A percentile compares a stretch with the other conserved stretches of the same genome.
Evolutionary conservation across 2,329 filamentous ascomycete species (phyloP).

Genomic region (Periglandula ipomoeae): DNA sequence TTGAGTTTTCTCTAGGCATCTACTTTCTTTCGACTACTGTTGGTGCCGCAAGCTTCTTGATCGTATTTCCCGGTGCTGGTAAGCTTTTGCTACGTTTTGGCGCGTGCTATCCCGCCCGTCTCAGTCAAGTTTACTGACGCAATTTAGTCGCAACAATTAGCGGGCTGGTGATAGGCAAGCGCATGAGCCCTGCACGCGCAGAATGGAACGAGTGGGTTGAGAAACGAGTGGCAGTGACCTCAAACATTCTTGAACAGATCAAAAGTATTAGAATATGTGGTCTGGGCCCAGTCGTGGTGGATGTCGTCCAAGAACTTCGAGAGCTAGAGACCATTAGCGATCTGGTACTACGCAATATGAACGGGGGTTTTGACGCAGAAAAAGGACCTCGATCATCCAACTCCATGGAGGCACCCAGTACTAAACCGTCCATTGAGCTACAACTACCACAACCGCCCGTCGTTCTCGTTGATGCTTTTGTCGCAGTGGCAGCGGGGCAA

Average conservation of each 20-base stretch:
- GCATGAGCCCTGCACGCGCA: background rate
- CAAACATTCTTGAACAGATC: slow-evolving; percentile 10
- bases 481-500: slow-evolving; percentile 25
- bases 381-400: background rate
- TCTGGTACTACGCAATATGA: slow-evolving; percentile 24
- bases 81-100: background rate
- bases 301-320: slow-evolving; percentile 9
- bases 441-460: background rate
- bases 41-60: slow-evolving; percentile 7
- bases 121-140: background rate
- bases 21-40: slow-evolving; percentile 9
- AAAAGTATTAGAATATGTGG: slow-evolving; percentile 29
- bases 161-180: slow-evolving; percentile 30
- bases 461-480: slow-evolving; percentile 30
- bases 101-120: no score
- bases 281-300: slow-evolving; percentile 11
- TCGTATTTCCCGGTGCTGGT: slow-evolving; percentile 60
- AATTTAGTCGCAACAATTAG: slow-evolving; percentile 29
- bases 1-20: slow-evolving; percentile 13
- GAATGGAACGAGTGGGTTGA: background rate
- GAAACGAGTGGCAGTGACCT: background rate
- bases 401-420: slow-evolving; percentile 16
- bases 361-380: background rate
- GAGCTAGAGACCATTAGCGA: slow-evolving; percentile 25
- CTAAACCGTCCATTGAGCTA: background rate